A percentile compares a stretch with the other conserved stretches of the same genome.
Conservation (phyloP, 1,139 yeast species). For the Zygosaccharomyces pseudobailii region DNA sequence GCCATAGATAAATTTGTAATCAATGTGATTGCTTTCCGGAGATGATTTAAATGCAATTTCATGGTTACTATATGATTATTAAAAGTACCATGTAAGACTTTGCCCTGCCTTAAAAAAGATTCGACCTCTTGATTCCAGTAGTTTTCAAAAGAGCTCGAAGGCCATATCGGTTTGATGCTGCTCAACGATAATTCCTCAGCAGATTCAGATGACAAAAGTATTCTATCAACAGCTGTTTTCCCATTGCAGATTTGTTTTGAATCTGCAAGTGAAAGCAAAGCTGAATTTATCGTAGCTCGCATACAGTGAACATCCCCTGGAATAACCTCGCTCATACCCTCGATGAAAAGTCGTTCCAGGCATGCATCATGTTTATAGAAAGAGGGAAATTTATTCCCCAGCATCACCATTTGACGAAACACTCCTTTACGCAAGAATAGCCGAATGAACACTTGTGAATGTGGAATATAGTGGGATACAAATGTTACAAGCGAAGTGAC, state of each 20-base stretch:
- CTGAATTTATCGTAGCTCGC: background rate
- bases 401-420: constrained; percentile 8
- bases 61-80: constrained; percentile 16
- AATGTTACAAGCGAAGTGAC: constrained; percentile 3
- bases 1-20: constrained; percentile 16
- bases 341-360: constrained; percentile 8
- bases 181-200: background rate
- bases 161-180: constrained; percentile 6
- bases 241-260: background rate
- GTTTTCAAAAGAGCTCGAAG: constrained; percentile 2
- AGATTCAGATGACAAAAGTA: constrained; percentile 1
- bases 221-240: constrained; percentile 1
- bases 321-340: background rate
- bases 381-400: constrained; percentile 5
- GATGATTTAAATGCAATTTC: constrained; percentile 13
- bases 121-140: constrained; percentile 6
- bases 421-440: constrained; percentile 7
- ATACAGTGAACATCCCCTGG: constrained; percentile 1
- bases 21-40: constrained; percentile 8
- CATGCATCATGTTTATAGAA: constrained; percentile 6
- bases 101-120: background rate
- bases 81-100: constrained; percentile 7
- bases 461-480: constrained; percentile 3
- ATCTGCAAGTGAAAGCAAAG: background rate
- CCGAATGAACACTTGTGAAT: constrained; percentile 3